Evolutionary conservation across 768 basidiomycete species (phyloP), one percentile per base, ranked within the genome.

Genomic region (Naganishia vishniacii): DNA sequence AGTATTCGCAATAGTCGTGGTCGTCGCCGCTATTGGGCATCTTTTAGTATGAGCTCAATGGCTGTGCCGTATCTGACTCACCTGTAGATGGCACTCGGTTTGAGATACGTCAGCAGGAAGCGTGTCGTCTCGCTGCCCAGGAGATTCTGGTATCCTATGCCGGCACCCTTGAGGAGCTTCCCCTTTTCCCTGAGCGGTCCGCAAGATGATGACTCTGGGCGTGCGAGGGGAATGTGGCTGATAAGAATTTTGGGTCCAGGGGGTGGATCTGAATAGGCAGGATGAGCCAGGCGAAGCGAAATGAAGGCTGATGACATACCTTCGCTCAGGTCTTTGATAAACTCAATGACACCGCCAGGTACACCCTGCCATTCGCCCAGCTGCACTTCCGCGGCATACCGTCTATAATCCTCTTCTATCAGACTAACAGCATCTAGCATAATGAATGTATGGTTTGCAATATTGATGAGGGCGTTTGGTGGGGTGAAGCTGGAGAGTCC

Each of bases 21-120:
- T 97, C 92, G 75, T 97, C 91, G 5, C 90, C 94, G 69, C 89
- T 91, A 64, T n/a, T n/a, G n/a, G n/a, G n/a, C n/a, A n/a, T n/a
- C n/a, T n/a, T n/a, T n/a, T n/a, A n/a, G n/a, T n/a, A n/a, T n/a
- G n/a, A n/a, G n/a, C n/a, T n/a, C n/a, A n/a, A n/a, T n/a, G n/a
- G n/a, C n/a, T n/a, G n/a, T n/a, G 20, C 18, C 40, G 23, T 4
- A 6, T 31, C 20, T 26, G 4, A 51, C 70, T 64, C 53, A 88
- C 88, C 88, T 91, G 76, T 91, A 87, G 34, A 93, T 80, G 13
- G 88, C 75, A 1, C 81, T 79, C 6, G 93, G 93, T 41, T 80
- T 79, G 29, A 91, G 73, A 20, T 72, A 79, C 40, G 85, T 79
- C 51, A 95, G 79, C 28, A 97, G 71, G 72, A 88, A 87, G 41